phyloP scores from a whole-genome alignment of 1,284 basidiomycete species.

The Irpex sp. region DNA sequence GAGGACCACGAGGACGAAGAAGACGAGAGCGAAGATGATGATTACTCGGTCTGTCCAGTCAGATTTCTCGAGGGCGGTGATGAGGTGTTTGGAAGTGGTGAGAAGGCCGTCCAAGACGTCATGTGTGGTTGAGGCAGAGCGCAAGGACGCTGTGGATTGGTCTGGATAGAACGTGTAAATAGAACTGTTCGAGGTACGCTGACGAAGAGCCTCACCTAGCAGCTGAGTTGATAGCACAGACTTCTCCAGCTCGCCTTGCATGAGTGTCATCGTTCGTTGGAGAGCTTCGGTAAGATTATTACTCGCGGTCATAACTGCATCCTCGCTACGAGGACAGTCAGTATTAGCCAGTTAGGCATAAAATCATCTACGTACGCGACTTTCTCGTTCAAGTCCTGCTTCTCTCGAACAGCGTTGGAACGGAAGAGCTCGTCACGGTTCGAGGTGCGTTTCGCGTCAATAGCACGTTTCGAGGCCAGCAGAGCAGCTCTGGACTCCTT shows the following conservation, averaged over 20 bases:
- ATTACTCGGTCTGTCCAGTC: constrained; percentile 90
- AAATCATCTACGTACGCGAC: constrained; percentile 37
- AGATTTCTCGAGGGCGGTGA: constrained; percentile 80
- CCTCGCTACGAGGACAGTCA: constrained; percentile 49
- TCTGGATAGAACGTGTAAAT: constrained; percentile 39
- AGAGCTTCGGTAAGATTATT: constrained; percentile 85
- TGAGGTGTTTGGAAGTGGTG: constrained; percentile 73
- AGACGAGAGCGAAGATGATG: constrained; percentile 69
- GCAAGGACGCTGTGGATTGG: constrained; percentile 71
- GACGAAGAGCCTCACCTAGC: constrained; percentile 52
- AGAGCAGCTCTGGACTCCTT: constrained; percentile 61
- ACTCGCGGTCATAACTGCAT: constrained; percentile 82
- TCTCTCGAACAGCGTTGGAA: constrained; percentile 42
- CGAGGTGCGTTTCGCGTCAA: constrained; percentile 54
- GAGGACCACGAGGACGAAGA: constrained; percentile 80
- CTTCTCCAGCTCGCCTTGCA: constrained; percentile 87
- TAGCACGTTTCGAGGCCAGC: constrained; percentile 62
- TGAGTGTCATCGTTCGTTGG: constrained; percentile 74
- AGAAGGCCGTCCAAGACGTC: constrained; percentile 73
- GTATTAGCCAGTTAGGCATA: not conserved
- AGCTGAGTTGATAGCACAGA: constrained; percentile 84
- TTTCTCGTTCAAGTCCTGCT: constrained; percentile 46
- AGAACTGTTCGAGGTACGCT: not conserved
- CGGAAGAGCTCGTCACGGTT: constrained; percentile 61
- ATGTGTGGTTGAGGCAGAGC: constrained; percentile 73